phyloP scores from a whole-genome alignment of 192 early-diverging fungal genomes.

The Coemansia erecta region DNA sequence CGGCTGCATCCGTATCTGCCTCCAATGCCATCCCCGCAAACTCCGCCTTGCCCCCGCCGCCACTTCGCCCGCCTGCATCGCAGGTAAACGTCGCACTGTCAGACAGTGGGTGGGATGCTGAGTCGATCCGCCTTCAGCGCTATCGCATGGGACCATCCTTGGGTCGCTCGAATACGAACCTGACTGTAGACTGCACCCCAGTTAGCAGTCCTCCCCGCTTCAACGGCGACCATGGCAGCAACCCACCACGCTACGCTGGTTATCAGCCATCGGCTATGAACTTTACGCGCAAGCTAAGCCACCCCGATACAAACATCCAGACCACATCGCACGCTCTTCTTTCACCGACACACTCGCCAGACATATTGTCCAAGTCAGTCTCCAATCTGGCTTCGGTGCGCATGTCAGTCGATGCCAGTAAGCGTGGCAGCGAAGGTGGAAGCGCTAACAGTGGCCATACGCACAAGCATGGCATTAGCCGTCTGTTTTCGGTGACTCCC shows the following conservation, averaged over 20 bases:
- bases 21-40: neutral
- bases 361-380: conserved; percentile 34
- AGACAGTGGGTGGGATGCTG: conserved; percentile 19
- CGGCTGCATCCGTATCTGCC: neutral
- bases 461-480: conserved; percentile 26
- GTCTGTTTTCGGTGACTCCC: conserved; percentile 28
- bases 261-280: neutral
- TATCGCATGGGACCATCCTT: conserved; percentile 19
- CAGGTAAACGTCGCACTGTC: neutral
- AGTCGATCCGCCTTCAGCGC: conserved; percentile 18
- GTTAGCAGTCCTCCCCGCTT: neutral
- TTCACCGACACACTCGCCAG: conserved; percentile 26
- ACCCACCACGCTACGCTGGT: neutral
- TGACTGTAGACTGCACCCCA: conserved; percentile 3
- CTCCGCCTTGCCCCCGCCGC: neutral
- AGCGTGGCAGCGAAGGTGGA: conserved; percentile 3
- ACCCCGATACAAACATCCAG: conserved; percentile 29
- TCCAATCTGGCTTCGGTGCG: conserved; percentile 22
- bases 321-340: conserved; percentile 5
- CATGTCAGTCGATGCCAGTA: conserved; percentile 26
- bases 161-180: neutral
- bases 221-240: neutral
- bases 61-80: conserved; percentile 4
- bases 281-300: conserved; percentile 42
- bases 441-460: neutral